phyloP scores from a whole-genome alignment of 2,329 filamentous ascomycete genomes.

The Microdochium bolleyi region DNA sequence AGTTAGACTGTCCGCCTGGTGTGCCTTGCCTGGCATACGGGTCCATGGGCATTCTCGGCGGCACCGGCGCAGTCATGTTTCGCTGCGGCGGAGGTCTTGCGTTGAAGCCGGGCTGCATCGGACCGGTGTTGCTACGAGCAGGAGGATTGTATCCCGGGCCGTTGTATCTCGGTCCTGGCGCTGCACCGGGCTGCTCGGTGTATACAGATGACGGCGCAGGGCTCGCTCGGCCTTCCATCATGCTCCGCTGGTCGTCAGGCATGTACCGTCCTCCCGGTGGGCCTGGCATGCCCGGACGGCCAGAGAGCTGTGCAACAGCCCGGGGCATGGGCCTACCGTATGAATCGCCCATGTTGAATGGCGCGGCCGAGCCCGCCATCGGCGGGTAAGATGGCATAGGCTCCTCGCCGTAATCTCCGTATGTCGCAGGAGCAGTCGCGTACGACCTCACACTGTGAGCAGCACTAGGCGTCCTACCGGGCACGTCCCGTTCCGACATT shows the following conservation, averaged over 20 bases:
- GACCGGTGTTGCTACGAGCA: constrained; percentile 26
- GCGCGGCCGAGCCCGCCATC: constrained; percentile 23
- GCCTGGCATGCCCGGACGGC: constrained; percentile 9
- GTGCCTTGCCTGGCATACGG: constrained; percentile 4
- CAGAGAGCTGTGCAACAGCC: constrained; percentile 10
- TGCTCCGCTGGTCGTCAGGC: constrained; percentile 10
- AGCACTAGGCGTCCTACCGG: background rate
- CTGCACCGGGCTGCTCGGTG: constrained; percentile 4
- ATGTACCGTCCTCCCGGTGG: constrained; percentile 5
- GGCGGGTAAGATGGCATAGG: constrained; percentile 10
- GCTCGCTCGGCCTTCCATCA: constrained; percentile 19
- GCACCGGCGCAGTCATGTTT: constrained; percentile 36
- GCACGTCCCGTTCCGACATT: background rate
- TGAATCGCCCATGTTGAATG: constrained; percentile 20
- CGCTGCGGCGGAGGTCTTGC: constrained; percentile 29
- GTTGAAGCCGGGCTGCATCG: constrained; percentile 20
- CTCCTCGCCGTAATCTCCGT: background rate
- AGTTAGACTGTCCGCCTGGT: background rate
- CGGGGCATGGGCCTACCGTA: constrained; percentile 18
- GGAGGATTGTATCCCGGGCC: constrained; percentile 17
- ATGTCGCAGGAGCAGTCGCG: background rate
- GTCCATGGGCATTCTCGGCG: constrained; percentile 9
- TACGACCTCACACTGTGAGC: background rate
- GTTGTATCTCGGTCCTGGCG: constrained; percentile 11
- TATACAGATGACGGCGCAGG: constrained; percentile 21